Conservation (phyloP, 2,329 filamentous ascomycete genomes). For the Exophiala sp. region DNA sequence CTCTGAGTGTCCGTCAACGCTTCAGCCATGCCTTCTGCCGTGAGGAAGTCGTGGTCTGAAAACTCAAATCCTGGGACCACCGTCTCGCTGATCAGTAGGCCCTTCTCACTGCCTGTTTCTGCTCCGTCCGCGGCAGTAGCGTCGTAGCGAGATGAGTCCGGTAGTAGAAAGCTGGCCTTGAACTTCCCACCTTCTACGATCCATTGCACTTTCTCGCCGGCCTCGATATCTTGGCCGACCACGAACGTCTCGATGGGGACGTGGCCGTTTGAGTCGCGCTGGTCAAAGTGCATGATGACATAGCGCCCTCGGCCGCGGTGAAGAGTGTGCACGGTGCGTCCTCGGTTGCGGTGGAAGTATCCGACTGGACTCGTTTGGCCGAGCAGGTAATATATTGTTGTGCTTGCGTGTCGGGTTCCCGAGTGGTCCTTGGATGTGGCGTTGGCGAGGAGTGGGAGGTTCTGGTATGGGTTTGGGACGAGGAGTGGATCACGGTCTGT, state of each 20-base stretch:
- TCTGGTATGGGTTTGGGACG: conserved; percentile 54
- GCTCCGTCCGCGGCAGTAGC: conserved; percentile 5
- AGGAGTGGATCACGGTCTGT: conserved; percentile 54
- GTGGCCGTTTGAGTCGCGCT: conserved; percentile 36
- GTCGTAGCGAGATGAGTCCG: conserved; percentile 31
- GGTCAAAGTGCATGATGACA: conserved; percentile 60
- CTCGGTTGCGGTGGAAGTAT: conserved; percentile 61
- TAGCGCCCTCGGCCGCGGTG: conserved; percentile 62
- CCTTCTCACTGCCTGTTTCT: conserved; percentile 37
- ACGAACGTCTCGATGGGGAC: conserved; percentile 61
- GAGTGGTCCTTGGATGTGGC: conserved; percentile 37
- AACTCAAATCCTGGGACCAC: conserved; percentile 67
- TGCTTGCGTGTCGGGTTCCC: conserved; percentile 52
- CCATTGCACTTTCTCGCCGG: conserved; percentile 64
- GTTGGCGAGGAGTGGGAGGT: conserved; percentile 34
- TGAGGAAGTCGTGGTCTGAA: conserved; percentile 65
- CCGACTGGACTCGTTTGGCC: conserved; percentile 55
- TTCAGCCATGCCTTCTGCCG: conserved; percentile 47
- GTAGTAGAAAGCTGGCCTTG: conserved; percentile 61
- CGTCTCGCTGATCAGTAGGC: conserved; percentile 64
- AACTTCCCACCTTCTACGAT: conserved; percentile 66
- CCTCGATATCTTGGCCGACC: conserved; percentile 56
- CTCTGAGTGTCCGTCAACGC: conserved; percentile 52
- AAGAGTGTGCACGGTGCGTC: conserved; percentile 62
- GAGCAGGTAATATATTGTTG: conserved; percentile 63